Conservation (phyloP, 805 yeast species). For the Sugiyamaella boreocaroliniensis region DNA sequence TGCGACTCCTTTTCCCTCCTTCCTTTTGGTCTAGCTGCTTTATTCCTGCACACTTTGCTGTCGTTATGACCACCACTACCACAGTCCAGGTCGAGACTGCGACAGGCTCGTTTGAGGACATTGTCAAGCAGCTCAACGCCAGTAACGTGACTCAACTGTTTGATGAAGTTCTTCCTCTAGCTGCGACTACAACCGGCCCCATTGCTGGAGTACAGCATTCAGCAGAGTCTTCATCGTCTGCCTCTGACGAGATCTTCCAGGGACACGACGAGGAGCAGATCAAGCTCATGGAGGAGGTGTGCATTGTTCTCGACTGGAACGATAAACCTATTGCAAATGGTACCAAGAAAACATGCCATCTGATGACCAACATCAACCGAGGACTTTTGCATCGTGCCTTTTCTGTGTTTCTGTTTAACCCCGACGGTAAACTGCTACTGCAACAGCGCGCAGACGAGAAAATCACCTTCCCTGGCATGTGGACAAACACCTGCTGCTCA, state of each 20-base stretch:
- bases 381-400: slow-evolving; percentile 95
- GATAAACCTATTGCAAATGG: slow-evolving; percentile 90
- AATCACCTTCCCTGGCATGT: slow-evolving; percentile 91
- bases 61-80: not conserved
- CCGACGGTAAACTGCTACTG: slow-evolving; percentile 64
- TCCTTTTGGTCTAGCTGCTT: not conserved
- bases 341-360: slow-evolving; percentile 75
- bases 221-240: not conserved
- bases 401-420: slow-evolving; percentile 87
- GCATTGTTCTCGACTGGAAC: slow-evolving; percentile 84
- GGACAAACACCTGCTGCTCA: slow-evolving; percentile 99
- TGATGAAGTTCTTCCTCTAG: not conserved
- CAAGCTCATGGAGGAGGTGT: slow-evolving; percentile 89
- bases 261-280: slow-evolving; percentile 96
- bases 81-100: not conserved
- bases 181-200: not conserved
- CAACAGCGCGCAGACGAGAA: slow-evolving; percentile 97
- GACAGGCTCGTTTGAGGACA: not conserved
- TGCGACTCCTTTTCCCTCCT: not conserved
- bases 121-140: not conserved
- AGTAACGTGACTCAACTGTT: not conserved
- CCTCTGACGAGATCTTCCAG: slow-evolving; percentile 41
- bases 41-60: not conserved
- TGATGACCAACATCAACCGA: slow-evolving; percentile 76
- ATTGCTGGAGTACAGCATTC: not conserved